Evolutionary conservation across 495 filamentous ascomycete genomes (phyloP).

Genomic region (Lindgomyces ingoldianus): DNA sequence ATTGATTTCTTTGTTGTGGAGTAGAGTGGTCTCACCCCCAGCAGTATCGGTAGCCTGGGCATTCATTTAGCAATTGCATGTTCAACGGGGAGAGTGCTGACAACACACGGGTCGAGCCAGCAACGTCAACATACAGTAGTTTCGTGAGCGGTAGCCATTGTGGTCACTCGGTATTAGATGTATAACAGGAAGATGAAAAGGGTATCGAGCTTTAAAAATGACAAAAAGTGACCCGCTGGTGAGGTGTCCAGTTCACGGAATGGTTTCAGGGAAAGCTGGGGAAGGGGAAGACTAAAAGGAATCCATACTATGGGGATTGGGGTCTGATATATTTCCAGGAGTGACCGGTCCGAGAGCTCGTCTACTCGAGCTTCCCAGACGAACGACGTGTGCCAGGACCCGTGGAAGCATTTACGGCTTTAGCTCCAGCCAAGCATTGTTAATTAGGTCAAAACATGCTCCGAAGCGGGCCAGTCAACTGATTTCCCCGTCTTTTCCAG

Average conservation of each 20-base stretch:
- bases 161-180: not conserved
- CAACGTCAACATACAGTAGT: constrained; percentile 26
- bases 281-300: constrained; percentile 8
- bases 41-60: constrained; percentile 5
- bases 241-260: not conserved
- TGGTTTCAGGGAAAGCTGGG: constrained; percentile 10
- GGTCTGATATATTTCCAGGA: constrained; percentile 31
- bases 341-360: constrained; percentile 29
- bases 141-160: constrained; percentile 35
- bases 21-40: constrained; percentile 1
- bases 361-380: not conserved
- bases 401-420: constrained; percentile 8
- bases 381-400: constrained; percentile 31
- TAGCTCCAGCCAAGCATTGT: constrained; percentile 19
- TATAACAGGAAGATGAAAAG: not conserved
- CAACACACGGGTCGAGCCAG: no score
- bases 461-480: constrained; percentile 20
- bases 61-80: not conserved
- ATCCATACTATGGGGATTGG: constrained; percentile 29
- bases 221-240: not conserved
- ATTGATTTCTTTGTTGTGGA: constrained; percentile 25
- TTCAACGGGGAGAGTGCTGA: not conserved
- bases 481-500: constrained; percentile 21
- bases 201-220: constrained; percentile 19
- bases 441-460: constrained; percentile 26